Conservation (phyloP, 345 rosid species). For the Aurinia saxatilis region DNA sequence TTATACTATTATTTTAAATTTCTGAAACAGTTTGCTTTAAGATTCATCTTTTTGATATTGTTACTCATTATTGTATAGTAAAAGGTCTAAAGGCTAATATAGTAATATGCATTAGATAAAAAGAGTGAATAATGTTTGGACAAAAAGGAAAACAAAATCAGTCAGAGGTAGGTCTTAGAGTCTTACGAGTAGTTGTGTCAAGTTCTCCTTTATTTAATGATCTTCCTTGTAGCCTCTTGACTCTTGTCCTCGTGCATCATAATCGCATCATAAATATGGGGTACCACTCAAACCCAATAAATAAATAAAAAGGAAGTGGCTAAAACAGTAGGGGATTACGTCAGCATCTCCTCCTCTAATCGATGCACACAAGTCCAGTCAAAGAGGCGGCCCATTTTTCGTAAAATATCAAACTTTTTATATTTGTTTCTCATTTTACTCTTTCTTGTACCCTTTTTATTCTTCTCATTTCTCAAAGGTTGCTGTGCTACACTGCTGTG, state of each 20-base stretch:
- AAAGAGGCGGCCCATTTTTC: slow-evolving; percentile 28
- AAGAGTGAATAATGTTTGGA: not conserved
- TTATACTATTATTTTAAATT: too few species aligned
- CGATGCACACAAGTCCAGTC: slow-evolving; percentile 16
- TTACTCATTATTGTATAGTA: too few species aligned
- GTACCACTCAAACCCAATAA: not conserved
- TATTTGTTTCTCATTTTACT: too few species aligned
- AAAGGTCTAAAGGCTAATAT: too few species aligned
- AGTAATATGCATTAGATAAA: too few species aligned
- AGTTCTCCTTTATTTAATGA: slow-evolving; percentile 23
- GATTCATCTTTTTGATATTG: too few species aligned
- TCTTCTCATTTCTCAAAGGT: too few species aligned
- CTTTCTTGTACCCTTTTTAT: too few species aligned
- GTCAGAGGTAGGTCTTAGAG: slow-evolving; percentile 7
- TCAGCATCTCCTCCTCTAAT: not conserved
- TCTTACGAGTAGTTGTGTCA: slow-evolving; percentile 15
- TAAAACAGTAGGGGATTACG: slow-evolving; percentile 16
- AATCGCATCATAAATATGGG: slow-evolving; percentile 13
- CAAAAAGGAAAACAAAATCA: slow-evolving; percentile 26
- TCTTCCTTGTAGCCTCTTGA: slow-evolving; percentile 16
- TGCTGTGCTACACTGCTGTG: too few species aligned
- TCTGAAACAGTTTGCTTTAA: too few species aligned
- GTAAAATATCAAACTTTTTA: not conserved
- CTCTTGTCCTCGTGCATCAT: slow-evolving; percentile 28
- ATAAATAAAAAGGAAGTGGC: not conserved